phyloP scores from a whole-genome alignment of 2,329 filamentous ascomycete species.

The Verticillium zaregamsianum region DNA sequence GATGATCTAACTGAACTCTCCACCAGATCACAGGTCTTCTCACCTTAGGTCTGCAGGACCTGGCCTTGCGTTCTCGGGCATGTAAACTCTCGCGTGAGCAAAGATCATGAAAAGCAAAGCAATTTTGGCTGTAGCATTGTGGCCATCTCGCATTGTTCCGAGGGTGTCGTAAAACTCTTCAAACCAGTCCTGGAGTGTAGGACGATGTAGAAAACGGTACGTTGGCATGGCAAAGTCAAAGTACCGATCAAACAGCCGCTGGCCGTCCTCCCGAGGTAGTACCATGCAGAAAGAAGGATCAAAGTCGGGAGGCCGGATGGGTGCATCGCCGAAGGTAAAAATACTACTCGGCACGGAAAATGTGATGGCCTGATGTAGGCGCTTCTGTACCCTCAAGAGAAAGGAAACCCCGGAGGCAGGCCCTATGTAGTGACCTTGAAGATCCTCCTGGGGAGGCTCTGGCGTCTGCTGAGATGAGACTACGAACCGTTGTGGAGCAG shows the following conservation, averaged over 20 bases:
- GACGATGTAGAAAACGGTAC: conserved; percentile 50
- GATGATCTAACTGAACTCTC: background rate
- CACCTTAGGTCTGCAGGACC: conserved; percentile 10
- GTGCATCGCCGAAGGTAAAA: conserved; percentile 47
- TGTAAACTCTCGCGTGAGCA: conserved; percentile 44
- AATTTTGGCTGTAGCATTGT: conserved; percentile 22
- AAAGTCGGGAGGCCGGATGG: conserved; percentile 30
- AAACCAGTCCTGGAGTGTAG: conserved; percentile 44
- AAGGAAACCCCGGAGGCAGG: conserved; percentile 26
- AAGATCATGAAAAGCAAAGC: conserved; percentile 47
- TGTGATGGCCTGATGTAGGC: conserved; percentile 16
- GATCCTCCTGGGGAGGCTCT: conserved; percentile 23
- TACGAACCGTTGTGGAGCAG: background rate
- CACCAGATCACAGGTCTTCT: background rate
- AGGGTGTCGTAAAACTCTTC: conserved; percentile 34
- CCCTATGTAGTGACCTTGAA: conserved; percentile 26
- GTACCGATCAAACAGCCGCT: conserved; percentile 41
- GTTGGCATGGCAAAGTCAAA: conserved; percentile 55
- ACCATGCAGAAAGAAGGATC: conserved; percentile 34
- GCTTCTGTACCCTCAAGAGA: conserved; percentile 24
- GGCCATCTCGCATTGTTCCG: conserved; percentile 19
- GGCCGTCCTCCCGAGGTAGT: conserved; percentile 30
- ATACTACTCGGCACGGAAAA: conserved; percentile 35
- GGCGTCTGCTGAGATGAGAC: conserved; percentile 13
- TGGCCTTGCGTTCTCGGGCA: conserved; percentile 2